Evolutionary conservation across 2,329 filamentous ascomycete species (phyloP).

Genomic region (Pseudopyricularia cyperi): DNA sequence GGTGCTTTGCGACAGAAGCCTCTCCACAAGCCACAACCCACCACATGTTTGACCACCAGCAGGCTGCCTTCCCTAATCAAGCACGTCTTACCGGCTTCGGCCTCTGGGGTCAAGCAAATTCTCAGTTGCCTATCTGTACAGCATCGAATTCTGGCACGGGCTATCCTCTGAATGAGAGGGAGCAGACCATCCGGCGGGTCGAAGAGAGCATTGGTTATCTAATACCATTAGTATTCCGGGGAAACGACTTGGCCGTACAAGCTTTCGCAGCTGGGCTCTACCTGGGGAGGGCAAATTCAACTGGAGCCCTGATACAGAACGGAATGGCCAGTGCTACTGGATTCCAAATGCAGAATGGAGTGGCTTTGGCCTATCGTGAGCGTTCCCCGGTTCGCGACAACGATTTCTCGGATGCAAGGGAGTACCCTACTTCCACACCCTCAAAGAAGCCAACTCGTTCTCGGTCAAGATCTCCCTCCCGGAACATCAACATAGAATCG

Average conservation of each 20-base stretch:
- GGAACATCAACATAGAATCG: background rate
- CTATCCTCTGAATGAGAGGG: background rate
- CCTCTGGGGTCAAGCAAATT: background rate
- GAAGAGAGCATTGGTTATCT: background rate
- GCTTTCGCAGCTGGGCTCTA: slow-evolving; percentile 1
- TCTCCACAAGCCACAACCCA: too few species aligned
- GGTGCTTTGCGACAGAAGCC: background rate
- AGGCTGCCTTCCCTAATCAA: too few species aligned
- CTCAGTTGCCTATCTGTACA: background rate
- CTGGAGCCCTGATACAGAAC: background rate
- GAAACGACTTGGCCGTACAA: background rate
- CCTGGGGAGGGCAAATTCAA: background rate
- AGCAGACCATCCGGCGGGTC: background rate
- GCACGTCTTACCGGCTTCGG: too few species aligned
- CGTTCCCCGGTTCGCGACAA: background rate
- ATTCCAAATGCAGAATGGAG: background rate
- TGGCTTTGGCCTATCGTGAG: background rate
- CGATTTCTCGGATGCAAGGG: background rate
- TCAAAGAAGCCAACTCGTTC: background rate
- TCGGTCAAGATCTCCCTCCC: background rate
- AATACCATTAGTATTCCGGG: background rate
- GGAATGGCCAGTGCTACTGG: background rate
- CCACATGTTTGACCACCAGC: too few species aligned
- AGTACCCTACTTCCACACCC: background rate
- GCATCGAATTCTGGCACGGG: background rate